Percentiles rank a stretch among this genome's conserved stretches.
phyloP scores from a whole-genome alignment of 116 monocot species.

The Zostera marina region DNA sequence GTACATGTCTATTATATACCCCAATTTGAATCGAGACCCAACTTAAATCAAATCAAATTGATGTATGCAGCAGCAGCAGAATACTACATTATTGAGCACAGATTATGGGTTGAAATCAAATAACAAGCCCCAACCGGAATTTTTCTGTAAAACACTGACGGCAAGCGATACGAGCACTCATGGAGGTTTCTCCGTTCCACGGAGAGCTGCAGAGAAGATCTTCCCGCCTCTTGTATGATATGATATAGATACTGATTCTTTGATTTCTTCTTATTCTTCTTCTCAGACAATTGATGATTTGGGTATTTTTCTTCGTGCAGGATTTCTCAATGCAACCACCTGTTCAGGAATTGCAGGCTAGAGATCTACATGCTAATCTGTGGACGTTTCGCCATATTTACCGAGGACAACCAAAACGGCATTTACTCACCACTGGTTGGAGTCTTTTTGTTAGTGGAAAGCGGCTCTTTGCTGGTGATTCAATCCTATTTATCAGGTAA shows the following conservation, averaged over 20 bases:
- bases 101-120: conserved; percentile 48
- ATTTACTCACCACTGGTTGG: conserved; percentile 79
- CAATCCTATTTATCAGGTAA: conserved; percentile 75
- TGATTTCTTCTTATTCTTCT: conserved; percentile 7
- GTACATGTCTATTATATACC: background rate
- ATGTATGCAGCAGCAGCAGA: conserved; percentile 49
- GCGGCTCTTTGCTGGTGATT: conserved; percentile 66
- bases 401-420: conserved; percentile 83
- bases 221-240: conserved; percentile 93
- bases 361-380: conserved; percentile 67
- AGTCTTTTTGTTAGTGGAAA: conserved; percentile 71
- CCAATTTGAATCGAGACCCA: background rate
- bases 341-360: conserved; percentile 86
- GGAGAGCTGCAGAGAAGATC: conserved; percentile 92
- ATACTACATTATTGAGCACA: conserved; percentile 67
- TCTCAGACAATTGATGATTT: background rate
- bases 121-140: conserved; percentile 56
- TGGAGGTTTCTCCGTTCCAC: conserved; percentile 97
- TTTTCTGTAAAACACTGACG: conserved; percentile 94
- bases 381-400: conserved; percentile 94
- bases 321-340: conserved; percentile 90
- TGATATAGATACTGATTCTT: too few relatives aligned
- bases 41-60: too few relatives aligned
- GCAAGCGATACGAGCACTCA: conserved; percentile 98
- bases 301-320: conserved; percentile 8